Evolutionary conservation across 225 moss, liverwort and hornwort species (phyloP), one percentile per base, ranked within the genome.

Genomic region (Pseudisothecium myosuroides): DNA sequence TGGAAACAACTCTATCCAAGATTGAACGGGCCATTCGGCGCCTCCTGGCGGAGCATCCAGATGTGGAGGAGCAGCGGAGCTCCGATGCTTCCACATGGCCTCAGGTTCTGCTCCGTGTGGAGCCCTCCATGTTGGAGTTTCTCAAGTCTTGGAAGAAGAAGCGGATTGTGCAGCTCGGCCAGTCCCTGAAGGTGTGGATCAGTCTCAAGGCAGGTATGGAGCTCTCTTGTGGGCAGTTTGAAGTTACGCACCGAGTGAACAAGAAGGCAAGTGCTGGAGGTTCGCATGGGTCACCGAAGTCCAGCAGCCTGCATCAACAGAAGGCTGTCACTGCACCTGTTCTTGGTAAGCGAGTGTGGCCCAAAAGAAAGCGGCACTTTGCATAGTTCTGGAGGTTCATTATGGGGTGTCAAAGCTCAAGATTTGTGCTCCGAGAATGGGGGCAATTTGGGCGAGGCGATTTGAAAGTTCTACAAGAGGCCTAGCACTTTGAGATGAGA

Each of bases 11-110:
- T 19, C 91, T 99, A 29, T 96, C 96, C 6, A 97, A 95, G 88
- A 95, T 99, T 39, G 99, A 99, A 87, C 95, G 99, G 58, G 96
- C 95, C 9, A 90, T 99, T 85, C 95, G 93, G 27, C 95, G 99
- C 7, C 84, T 95, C 29, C 84, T 96, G 88, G 95, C 93, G 20
- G 91, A 95, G 88, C 94, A 91, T 88, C 90, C 94, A 7, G 88
- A 90, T 32, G 60, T 90, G 84, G 87, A 86, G 80, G 89, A 92
- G 32, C 78, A 91, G 28, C 78, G 90, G 39, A 88, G 68, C 87
- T 92, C 93, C 41, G 95, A 92, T 52, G 89, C 92, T 28, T 90
- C 84, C 17, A 97, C 95, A 64, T 99, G 99, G 99, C 96, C 99
- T 37, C 96, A 97, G 78, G 82, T 96, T 27, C 54, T 95, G 72